A percentile compares a stretch with the other conserved stretches of the same genome.
These are phyloP conservation scores for Aspergillus glaucus DNA, from an alignment of 2,329 filamentous ascomycete genomes.

Conservation along the genomic window DNA sequence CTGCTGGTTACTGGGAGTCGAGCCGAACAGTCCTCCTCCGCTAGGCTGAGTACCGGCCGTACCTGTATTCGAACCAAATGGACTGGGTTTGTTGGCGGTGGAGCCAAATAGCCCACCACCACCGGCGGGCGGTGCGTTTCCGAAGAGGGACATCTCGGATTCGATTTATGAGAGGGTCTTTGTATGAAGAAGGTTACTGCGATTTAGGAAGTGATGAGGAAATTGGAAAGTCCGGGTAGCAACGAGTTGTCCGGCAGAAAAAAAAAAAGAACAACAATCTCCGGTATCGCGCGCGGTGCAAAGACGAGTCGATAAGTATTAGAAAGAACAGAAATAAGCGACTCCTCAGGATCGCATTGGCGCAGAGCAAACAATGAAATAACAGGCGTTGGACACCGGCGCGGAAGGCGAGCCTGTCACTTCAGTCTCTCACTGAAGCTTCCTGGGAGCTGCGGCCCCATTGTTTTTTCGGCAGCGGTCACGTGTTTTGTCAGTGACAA, in stretches of 20 bases:
- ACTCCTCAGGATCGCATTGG: no score
- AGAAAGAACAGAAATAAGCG: no score
- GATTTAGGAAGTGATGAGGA: no score
- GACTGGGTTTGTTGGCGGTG: constrained; percentile 27
- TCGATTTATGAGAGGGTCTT: no score
- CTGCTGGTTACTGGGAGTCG: constrained; percentile 18
- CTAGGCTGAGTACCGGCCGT: neutral
- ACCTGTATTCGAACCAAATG: constrained; percentile 29
- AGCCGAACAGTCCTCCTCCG: constrained; percentile 6
- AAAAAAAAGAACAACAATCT: no score
- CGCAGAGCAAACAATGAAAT: no score
- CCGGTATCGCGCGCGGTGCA: no score
- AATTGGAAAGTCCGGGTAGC: no score
- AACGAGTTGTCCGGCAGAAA: no score
- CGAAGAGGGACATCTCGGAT: constrained; percentile 35
- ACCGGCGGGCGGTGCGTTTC: constrained; percentile 17
- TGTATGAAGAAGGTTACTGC: no score
- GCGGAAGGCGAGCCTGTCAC: neutral
- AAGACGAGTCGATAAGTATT: no score
- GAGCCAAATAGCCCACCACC: constrained; percentile 23
- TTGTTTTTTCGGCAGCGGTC: neutral
- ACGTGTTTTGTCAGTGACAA: neutral
- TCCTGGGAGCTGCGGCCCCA: neutral
- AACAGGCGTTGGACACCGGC: neutral
- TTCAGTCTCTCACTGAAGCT: neutral